Evolutionary conservation across 2,329 filamentous ascomycete species (phyloP), one percentile per base, ranked within the genome.

Genomic region (Neofusicoccum umdonicola): DNA sequence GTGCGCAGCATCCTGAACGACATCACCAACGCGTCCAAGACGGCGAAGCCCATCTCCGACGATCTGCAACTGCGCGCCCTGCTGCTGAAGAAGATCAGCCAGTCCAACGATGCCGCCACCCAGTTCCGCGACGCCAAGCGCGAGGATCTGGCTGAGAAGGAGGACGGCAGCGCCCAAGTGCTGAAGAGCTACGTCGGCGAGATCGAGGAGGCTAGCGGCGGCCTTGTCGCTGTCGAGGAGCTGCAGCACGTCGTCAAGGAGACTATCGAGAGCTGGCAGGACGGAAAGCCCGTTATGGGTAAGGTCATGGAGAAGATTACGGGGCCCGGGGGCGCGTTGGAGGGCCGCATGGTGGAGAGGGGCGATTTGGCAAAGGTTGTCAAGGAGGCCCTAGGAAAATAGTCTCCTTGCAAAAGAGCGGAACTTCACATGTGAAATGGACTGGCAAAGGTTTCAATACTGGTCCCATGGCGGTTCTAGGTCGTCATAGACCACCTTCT

Each of bases 1-100:
- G 83, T 94, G 56, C 89, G 91, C 69, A 77, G 83, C 45, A 79
- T 93, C 67, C 83, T 93, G 68, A 83, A 89, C 37, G 85, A 89
- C 67, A 87, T 90, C 67, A 87, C 88, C 70, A 93, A 93, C 77
- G 88, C 89, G 39, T 89, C 87, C 74, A 93, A 93, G 78, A 92
- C 90, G 13, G 73, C 83, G 44, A 81, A 80, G 44, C 90, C 91
- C n/a, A 86, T 93, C 72, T 81, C 80, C 63, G 90, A 87, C 22
- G 90, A 94, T 75, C 83, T 85, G 68, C 86, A 90, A 71, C 82
- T 94, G 63, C 85, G 92, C 34, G 79, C 82, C 7, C 80, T 93
- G 56, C 83, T 95, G 64, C 84, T 86, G 68, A 89, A 88, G 77
- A 84, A 87, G 60, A 83, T 85, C 22, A 83, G 84, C 48, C 80